Evolutionary conservation across 768 basidiomycete genomes (phyloP), one percentile per base, ranked within the genome.

Genomic region (Macrocybe gigantea): DNA sequence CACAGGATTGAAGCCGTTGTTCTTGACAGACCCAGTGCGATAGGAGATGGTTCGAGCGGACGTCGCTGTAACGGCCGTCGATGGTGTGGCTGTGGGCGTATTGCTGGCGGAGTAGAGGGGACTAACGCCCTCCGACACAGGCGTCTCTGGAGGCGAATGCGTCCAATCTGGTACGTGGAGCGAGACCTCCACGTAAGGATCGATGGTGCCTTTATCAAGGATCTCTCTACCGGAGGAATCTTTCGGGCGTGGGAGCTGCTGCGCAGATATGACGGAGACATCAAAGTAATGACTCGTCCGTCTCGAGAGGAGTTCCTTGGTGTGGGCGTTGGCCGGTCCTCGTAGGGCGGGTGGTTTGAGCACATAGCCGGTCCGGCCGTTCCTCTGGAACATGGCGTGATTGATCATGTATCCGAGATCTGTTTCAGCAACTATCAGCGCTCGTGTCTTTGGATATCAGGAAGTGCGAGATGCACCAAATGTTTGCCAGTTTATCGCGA

Each of bases 1-100:
- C 5, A 82, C 70, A 0, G 95, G 95, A 63, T 96, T 96, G 70
- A 96, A 94, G 2, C 95, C 91, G 58, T 94, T 95, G 61, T 88
- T 85, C 64, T 84, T 85, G 49, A 94, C 83, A 2, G 75, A 70
- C n/a, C 65, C 64, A 10, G 93, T 94, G 49, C 78, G 74, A 45
- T 63, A 68, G 8, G 77, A 74, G 30, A 80, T 67, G 6, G 75
- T 75, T 44, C 73, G 66, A 40, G 73, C 72, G 0, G 70, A 62
- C 7, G 62, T 56, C 14, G 67, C 55, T 12, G 61, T 31, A 37
- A 49, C 1, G 44, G 47, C 40, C n/a, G 40, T 39, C 12, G 45
- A 46, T 3, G 53, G 31, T n/a, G 38, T 33, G 3, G 43, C n/a
- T 31, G 48, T 13, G 39, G 45, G 13, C 50, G 50, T 1, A 46